Conservation (phyloP, 1,284 basidiomycete species). For the Ustilago crameri region DNA sequence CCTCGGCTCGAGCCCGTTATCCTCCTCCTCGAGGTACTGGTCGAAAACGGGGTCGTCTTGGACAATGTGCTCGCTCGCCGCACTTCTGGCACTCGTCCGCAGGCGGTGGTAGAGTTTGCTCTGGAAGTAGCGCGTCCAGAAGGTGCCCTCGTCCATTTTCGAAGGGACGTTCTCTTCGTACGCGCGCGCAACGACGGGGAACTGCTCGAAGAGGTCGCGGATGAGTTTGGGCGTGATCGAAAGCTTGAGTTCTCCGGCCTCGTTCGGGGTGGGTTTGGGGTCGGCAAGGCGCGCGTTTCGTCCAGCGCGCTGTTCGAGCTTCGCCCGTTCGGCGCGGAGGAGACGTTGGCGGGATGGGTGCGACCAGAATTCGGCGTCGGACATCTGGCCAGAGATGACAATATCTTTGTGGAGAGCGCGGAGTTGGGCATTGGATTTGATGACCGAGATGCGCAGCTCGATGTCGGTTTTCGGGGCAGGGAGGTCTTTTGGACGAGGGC, state of each 20-base stretch:
- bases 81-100: constrained; percentile 88
- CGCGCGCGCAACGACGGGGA: constrained; percentile 90
- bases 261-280: constrained; percentile 60
- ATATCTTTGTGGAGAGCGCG: constrained; percentile 63
- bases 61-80: constrained; percentile 82
- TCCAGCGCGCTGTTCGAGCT: constrained; percentile 57
- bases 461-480: constrained; percentile 46
- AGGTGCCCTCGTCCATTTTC: constrained; percentile 87
- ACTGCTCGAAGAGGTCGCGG: constrained; percentile 96
- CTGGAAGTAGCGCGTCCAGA: constrained; percentile 97
- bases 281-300: constrained; percentile 65
- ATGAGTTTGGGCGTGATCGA: constrained; percentile 91
- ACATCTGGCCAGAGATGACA: constrained; percentile 52
- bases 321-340: constrained; percentile 58
- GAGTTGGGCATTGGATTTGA: constrained; percentile 57
- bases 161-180: constrained; percentile 91
- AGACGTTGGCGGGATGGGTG: constrained; percentile 63
- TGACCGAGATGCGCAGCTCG: constrained; percentile 58
- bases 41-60: constrained; percentile 95
- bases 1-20: constrained; percentile 87
- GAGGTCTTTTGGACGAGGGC: constrained; percentile 5
- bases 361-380: constrained; percentile 66
- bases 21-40: constrained; percentile 90
- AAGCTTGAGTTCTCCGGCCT: constrained; percentile 76
- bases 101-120: constrained; percentile 94